Evolutionary conservation across 129 eudicot genomes (phyloP), one percentile per base, ranked within the genome.

Genomic region (Logfia minima): DNA sequence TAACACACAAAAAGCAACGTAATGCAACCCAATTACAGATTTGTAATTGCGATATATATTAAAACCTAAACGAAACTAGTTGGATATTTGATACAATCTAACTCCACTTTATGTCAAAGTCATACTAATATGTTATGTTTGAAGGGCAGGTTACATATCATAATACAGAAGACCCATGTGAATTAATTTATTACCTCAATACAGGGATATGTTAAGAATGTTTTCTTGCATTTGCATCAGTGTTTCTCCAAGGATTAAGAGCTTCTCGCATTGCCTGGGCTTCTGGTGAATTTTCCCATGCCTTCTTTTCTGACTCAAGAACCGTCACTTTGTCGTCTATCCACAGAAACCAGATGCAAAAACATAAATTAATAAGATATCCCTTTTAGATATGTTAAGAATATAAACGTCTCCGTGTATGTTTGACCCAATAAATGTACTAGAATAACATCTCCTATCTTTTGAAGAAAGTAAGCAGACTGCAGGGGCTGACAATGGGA

Each of bases 311-410:
- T 4, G 95, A 78, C 79, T 92, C 98, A 66, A 92, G 68, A 75
- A 80, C 92, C 31, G 98, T 90, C 77, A 92, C 96, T 79, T 88
- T 90, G 78, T 92, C 98, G 83, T 92, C 98, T 92, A 85, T 81
- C 71, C 74, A 65, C 24, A 56, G 13, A 82, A 67, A 66, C 62
- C 4, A 19, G 14, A 60, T 62, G 39, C 72, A 29, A 71, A 43
- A 26, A 62, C 17, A 63, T 10, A 21, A 59, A 58, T 14, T 3
- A 48, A 48, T 48, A 48, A 13, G 55, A 48, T 2, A 48, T 13
- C 3, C 18, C 18, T 48, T 14, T 14, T 48, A 48, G 55, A 26
- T 26, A 26, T 26, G 29, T 26, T 26, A 26, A 26, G 2, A 26
- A 26, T 26, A 26, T 26, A 26, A 26, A 26, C 29, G 29, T 26